Evolutionary conservation across 306 rosid species (phyloP).

Genomic region (Calophaca sinica): DNA sequence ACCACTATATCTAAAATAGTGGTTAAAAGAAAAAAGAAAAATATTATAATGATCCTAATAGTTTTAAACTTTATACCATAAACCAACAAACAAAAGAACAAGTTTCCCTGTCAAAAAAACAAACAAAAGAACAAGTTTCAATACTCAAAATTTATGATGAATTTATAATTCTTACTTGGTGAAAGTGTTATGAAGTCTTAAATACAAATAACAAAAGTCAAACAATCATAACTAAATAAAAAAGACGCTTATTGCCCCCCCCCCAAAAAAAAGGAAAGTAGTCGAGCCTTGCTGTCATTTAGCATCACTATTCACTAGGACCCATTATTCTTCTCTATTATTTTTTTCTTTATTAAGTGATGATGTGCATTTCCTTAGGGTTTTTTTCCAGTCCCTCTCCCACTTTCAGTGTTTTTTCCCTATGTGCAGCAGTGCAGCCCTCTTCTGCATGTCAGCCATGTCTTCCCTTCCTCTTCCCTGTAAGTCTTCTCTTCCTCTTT

Average conservation of each 20-base stretch:
- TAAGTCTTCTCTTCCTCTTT: no score
- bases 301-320: not conserved
- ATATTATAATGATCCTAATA: not conserved
- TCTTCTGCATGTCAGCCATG: not conserved
- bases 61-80: not conserved
- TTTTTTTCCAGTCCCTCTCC: not conserved
- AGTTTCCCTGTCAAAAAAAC: no score
- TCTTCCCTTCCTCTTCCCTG: not conserved
- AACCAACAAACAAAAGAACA: not conserved
- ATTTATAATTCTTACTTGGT: no score
- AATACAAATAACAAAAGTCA: not conserved
- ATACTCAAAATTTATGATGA: no score
- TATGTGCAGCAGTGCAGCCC: not conserved
- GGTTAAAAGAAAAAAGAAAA: not conserved
- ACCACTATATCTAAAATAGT: not conserved
- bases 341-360: not conserved
- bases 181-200: not conserved
- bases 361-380: not conserved
- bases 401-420: not conserved
- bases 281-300: not conserved
- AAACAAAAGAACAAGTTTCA: no score
- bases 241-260: not conserved
- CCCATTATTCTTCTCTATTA: not conserved
- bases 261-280: not conserved
- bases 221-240: conserved; percentile 17